Base-by-base conservation (phyloP, 768 basidiomycete species). In the Collybia mongolica region DNA sequence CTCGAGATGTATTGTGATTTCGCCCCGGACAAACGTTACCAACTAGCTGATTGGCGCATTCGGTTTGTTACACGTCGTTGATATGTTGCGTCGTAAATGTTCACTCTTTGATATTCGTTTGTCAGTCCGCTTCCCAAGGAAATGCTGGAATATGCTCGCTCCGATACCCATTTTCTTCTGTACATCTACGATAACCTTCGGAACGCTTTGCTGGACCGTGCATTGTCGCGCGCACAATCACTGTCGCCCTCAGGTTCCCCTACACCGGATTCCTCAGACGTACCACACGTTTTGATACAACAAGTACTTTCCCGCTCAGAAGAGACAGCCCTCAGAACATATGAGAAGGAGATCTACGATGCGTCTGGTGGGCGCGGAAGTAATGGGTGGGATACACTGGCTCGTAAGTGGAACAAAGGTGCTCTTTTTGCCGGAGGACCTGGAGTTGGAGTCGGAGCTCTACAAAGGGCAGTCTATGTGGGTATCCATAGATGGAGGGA, bases 11-110 rank as follows among this genome's bases (percentile, higher is more conserved):
- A 92, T 61, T 95, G 92, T 61, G 85, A 93, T 60, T 94, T 93
- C 58, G 77, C 79, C 6, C 83, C 96, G 0, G 96, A 98, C 72
- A 99, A 99, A 70, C 83, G 92, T 24, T 98, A 96, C 63, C 97
- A 98, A 61, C 75, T 96, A 5, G 97, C 96, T 8, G 97, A 99
- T 66, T 99, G 97, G 97, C 84, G 97, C 20, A 91, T 98, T 57
- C 81, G 93, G 83, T 88, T 37, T 23, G 77, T 58, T 32, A 9
- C 14, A 32, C 8, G 18, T 17, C 26, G 32, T 20, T 47, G 6
- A 39, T 53, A 44, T 17, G 12, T 9, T 46, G 18, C 26, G 7
- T 12, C 8, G 29, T 19, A 11, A 20, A 12, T 38, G 15, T 26
- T 49, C 46, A 8, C 14, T 40, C 18, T 40, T 17, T 39, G 28